Evolutionary conservation across 2,329 filamentous ascomycete species (phyloP), one percentile per base, ranked within the genome.

Genomic region (Fusarium dlaminii): DNA sequence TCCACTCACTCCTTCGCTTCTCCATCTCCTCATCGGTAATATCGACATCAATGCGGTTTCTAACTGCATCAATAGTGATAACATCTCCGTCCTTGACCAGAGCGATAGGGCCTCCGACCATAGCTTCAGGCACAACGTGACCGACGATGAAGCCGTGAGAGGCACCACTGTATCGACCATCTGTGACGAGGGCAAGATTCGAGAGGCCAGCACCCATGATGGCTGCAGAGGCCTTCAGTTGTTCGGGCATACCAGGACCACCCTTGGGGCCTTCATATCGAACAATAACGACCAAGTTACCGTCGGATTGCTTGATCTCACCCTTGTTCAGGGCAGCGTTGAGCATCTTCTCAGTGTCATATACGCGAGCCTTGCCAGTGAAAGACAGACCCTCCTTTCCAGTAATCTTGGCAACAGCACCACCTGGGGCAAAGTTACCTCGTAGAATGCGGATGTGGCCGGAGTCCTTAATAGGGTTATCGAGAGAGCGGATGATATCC

Each of bases 171-270:
- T 98, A 98, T 51, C 96, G 86, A 0, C 96, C 96, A 80, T 98
- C 96, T 0, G 96, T 98, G 55, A 98, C 94, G 20, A 98, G 88
- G 0, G 96, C 95, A 14, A 98, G 90, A 78, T 98, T 97, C 59
- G 87, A 94, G 59, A 98, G 86, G 18, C 93, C 93, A 1, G 96
- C 96, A 55, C 96, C 96, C 93, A 98, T 98, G 75, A 98, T 94
- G 24, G 95, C 94, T 0, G 95, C 95, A 66, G 90, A 93, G 17
- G 96, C 94, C 81, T 93, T 94, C 49, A 98, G 88, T 83, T 98
- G 95, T 83, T 98, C 96, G 5, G 95, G 96, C 96, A 98, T 98
- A 48, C 96, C 96, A 0, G 96, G 96, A 0, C 96, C 96, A 71
- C 96, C 96, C 80, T 94, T 95, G 18, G 96, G 96, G 0, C 96